Conservation (phyloP, 2,329 filamentous ascomycete species). For the Elsinoe batatas region DNA sequence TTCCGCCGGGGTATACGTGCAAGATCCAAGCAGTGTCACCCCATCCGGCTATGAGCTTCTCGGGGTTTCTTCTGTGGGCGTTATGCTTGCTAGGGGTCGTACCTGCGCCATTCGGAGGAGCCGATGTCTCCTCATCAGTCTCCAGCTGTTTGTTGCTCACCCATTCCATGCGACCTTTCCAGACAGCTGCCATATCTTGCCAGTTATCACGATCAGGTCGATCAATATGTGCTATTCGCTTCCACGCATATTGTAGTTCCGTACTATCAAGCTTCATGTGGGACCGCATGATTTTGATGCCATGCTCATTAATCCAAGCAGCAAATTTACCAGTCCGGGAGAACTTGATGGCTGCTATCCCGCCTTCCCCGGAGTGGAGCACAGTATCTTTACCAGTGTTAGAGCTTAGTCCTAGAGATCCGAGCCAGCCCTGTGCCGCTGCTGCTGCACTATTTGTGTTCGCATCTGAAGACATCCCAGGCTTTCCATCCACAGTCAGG, state of each 20-base stretch:
- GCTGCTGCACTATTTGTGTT: constrained; percentile 81
- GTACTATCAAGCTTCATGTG: constrained; percentile 68
- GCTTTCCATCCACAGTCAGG: constrained; percentile 69
- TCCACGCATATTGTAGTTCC: constrained; percentile 81
- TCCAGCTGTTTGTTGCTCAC: constrained; percentile 77
- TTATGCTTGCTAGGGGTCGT: constrained; percentile 16
- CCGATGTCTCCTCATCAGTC: constrained; percentile 50
- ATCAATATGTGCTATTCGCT: constrained; percentile 84
- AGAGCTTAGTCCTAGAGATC: constrained; percentile 69
- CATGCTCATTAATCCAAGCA: constrained; percentile 91
- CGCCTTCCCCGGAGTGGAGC: constrained; percentile 83
- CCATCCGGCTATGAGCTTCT: constrained; percentile 89
- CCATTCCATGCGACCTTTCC: constrained; percentile 90
- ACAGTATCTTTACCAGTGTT: constrained; percentile 77
- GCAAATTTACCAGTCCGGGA: constrained; percentile 86
- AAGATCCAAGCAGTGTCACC: constrained; percentile 94
- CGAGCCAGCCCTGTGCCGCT: constrained; percentile 73
- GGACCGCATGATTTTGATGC: constrained; percentile 95
- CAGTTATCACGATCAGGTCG: constrained; percentile 76
- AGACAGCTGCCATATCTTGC: constrained; percentile 94
- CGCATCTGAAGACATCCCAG: constrained; percentile 70
- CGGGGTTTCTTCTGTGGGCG: constrained; percentile 34
- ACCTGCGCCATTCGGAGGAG: constrained; percentile 26
- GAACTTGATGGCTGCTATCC: constrained; percentile 88
- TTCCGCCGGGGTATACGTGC: constrained; percentile 70